Base-by-base conservation (phyloP, 306 rosid species). In the Vigna trinervia region DNA sequence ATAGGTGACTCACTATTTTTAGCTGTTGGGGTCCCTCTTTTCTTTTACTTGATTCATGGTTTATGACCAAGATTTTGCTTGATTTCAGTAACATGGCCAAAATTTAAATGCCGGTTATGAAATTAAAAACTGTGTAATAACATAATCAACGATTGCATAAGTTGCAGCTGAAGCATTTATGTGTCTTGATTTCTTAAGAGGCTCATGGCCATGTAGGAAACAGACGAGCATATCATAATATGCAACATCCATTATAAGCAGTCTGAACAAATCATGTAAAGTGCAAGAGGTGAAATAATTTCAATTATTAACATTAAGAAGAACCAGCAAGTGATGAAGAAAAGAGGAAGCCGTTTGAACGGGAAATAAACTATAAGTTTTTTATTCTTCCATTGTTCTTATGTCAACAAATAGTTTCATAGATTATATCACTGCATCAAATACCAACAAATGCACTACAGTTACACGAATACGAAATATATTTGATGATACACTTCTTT, bases 401-500 rank as follows among this genome's bases (percentile, higher is more conserved):
- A 78, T 74, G 83, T 77, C 52, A 48, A 80, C 3, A 71, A 72
- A 71, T 77, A 70, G 80, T 82, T 70, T 64, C 34, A 66, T 68
- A 64, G 62, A 51, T 45, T 60, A 23, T 50, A 76, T 46, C 17
- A 74, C 62, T 53, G 22, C 45, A 76, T 46, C 17, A 70, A 70
- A 71, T 39, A 58, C 75, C 74, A 85, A 84, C 76, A 86, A 41
- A 75, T 41, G 22, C 19, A 1, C 60, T 28, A 68, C 77, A 23
- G 12, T 34, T 61, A 59, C 43, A 69, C 48, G 12, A 28, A 60
- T 41, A 10, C 64, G 65, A 64, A 65, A 59, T 46, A 85, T 77
- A 85, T 56, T 43, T 72, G 14, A 75, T 73, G 84, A 89, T 76
- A 80, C 60, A 45, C 84, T 77, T 34, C 61, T 66, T 60, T 82